phyloP scores from a whole-genome alignment of 768 basidiomycete genomes.

The Boletus subparvulus region DNA sequence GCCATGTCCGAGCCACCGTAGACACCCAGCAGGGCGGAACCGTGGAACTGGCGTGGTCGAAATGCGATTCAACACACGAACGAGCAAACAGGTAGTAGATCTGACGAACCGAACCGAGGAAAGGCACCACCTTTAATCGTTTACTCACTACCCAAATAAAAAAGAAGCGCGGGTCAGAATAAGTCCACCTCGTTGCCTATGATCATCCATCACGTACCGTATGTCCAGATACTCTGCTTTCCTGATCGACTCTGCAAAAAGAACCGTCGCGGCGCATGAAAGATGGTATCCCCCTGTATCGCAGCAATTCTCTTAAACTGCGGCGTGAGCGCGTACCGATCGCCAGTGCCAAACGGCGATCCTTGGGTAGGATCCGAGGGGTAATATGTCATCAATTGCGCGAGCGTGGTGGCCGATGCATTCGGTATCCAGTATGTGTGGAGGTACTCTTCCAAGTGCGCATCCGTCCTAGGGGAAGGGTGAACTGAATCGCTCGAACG shows the following conservation, averaged over 20 bases:
- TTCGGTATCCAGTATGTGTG: conserved; percentile 29
- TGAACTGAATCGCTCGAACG: neutral
- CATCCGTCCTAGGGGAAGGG: conserved; percentile 18
- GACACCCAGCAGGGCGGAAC: conserved; percentile 41
- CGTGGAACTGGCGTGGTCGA: conserved; percentile 36
- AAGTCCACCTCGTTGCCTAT: no score
- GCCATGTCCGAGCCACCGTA: conserved; percentile 45
- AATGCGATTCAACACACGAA: neutral
- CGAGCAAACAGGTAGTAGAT: neutral
- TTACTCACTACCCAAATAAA: conserved; percentile 41
- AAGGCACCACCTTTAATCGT: conserved; percentile 41
- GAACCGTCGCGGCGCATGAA: conserved; percentile 50
- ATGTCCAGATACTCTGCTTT: conserved; percentile 42
- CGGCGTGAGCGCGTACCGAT: conserved; percentile 43
- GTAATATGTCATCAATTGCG: conserved; percentile 20
- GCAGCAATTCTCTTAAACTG: conserved; percentile 54
- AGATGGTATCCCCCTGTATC: conserved; percentile 49
- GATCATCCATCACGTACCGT: conserved; percentile 5
- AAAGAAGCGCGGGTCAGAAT: no score
- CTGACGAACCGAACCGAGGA: conserved; percentile 44
- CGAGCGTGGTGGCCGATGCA: conserved; percentile 21
- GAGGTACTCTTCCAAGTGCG: conserved; percentile 25
- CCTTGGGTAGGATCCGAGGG: conserved; percentile 43
- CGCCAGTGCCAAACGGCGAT: conserved; percentile 52
- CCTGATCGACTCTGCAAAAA: conserved; percentile 40